Percentiles rank a stretch among this genome's conserved stretches.
Conservation (phyloP, 768 basidiomycete genomes). For the Tubosaeta brunneosetosa region DNA sequence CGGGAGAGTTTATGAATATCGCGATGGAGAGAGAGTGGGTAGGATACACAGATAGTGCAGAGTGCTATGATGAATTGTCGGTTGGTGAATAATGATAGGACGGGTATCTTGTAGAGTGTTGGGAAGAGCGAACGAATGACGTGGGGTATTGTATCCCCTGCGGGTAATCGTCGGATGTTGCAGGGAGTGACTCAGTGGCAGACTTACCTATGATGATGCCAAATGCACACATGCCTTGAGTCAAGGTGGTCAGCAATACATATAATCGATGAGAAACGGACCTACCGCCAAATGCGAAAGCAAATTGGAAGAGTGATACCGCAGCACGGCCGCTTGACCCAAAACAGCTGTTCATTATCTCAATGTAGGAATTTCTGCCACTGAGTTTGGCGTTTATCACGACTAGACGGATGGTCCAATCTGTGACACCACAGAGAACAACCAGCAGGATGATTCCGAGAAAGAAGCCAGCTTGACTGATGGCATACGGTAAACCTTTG, state of each 20-base stretch:
- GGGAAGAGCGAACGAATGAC: constrained; percentile 89
- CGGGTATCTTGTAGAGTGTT: constrained; percentile 53
- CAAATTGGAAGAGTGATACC: constrained; percentile 95
- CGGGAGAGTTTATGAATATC: constrained; percentile 97
- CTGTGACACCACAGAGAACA: constrained; percentile 78
- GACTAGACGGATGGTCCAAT: constrained; percentile 97
- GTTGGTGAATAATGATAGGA: constrained; percentile 74
- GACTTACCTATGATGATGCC: constrained; percentile 80
- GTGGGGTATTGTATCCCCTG: constrained; percentile 93
- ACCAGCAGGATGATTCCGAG: constrained; percentile 80
- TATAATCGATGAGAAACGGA: not conserved
- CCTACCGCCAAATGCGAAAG: constrained; percentile 94
- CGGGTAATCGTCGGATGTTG: not conserved
- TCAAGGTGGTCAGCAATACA: constrained; percentile 3
- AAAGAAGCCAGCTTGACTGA: constrained; percentile 92
- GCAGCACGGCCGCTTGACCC: constrained; percentile 88
- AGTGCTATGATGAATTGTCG: constrained; percentile 87
- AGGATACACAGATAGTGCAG: constrained; percentile 85
- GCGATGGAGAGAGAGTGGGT: constrained; percentile 91
- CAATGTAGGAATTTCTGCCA: constrained; percentile 87
- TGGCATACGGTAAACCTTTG: constrained; percentile 86
- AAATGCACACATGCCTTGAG: constrained; percentile 91
- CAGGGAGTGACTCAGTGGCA: not conserved
- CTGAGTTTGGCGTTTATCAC: constrained; percentile 95
- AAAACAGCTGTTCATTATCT: constrained; percentile 92